Conservation (phyloP, 2,329 filamentous ascomycete species). For the Pestalotiopsis sp. region DNA sequence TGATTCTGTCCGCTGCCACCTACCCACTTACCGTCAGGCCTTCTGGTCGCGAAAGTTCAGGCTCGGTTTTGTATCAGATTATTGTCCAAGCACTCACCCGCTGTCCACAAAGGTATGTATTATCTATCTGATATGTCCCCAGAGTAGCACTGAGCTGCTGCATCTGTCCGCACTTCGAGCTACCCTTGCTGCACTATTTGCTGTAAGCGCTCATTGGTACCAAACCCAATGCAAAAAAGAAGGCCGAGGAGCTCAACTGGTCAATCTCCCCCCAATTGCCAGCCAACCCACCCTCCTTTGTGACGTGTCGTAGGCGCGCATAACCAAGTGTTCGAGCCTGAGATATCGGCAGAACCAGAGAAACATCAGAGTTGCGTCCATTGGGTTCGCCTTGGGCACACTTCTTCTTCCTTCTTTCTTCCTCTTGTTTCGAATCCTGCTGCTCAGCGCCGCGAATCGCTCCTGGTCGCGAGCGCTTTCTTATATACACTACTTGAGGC, state of each 20-base stretch:
- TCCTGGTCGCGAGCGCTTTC: background rate
- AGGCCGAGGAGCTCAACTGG: conserved; percentile 21
- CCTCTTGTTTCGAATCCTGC: background rate
- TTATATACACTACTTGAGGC: background rate
- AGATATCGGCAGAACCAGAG: conserved; percentile 22
- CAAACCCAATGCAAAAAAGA: background rate
- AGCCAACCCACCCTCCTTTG: conserved; percentile 28
- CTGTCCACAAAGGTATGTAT: background rate
- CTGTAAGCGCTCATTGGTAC: conserved; percentile 9
- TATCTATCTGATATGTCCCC: background rate
- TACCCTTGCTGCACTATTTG: background rate
- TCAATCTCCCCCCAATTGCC: conserved; percentile 26
- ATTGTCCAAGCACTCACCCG: background rate
- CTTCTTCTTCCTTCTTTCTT: background rate
- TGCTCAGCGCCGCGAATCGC: background rate
- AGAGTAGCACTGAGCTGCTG: background rate
- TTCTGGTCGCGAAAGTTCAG: too few species aligned
- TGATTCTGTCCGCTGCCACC: too few species aligned
- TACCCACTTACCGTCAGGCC: too few species aligned
- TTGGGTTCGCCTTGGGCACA: conserved; percentile 12
- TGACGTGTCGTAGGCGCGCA: conserved; percentile 32
- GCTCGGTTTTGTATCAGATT: background rate
- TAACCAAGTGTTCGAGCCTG: conserved; percentile 19
- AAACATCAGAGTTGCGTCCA: background rate
- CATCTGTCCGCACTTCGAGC: background rate